These are phyloP conservation scores for Auricularia cornea DNA, from an alignment of 768 basidiomycete genomes.

Conservation along the genomic window DNA sequence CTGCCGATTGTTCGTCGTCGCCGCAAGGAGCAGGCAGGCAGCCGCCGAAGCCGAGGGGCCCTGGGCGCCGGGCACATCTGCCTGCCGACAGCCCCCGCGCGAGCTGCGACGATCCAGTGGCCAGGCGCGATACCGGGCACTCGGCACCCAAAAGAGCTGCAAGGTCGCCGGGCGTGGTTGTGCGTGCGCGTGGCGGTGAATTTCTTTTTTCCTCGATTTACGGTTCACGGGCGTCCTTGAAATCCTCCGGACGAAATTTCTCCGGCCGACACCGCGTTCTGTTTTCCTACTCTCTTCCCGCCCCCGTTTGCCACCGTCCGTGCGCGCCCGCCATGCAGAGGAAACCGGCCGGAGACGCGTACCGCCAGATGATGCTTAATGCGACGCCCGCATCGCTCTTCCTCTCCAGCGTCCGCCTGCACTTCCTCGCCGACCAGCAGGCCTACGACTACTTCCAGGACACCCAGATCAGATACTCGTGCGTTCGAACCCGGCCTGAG, in stretches of 20 bases:
- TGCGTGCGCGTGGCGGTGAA: no score
- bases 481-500: no score
- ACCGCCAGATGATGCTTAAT: constrained; percentile 1
- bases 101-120: no score
- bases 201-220: no score
- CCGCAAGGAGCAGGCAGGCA: no score
- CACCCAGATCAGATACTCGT: background rate
- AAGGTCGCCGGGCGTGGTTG: no score
- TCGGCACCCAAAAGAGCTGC: no score
- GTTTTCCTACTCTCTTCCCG: background rate
- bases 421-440: background rate
- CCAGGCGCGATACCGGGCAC: no score
- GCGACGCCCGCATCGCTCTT: background rate
- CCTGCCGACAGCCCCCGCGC: no score
- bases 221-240: background rate
- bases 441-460: background rate
- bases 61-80: no score
- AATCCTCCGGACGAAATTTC: background rate
- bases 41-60: no score
- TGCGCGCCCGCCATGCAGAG: background rate
- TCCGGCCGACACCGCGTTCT: background rate
- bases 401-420: background rate
- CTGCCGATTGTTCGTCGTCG: no score
- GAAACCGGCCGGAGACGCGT: constrained; percentile 1
- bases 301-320: background rate